These are phyloP conservation scores for Penicillium sp. DNA, from an alignment of 2,329 filamentous ascomycete genomes.

Conservation along the genomic window DNA sequence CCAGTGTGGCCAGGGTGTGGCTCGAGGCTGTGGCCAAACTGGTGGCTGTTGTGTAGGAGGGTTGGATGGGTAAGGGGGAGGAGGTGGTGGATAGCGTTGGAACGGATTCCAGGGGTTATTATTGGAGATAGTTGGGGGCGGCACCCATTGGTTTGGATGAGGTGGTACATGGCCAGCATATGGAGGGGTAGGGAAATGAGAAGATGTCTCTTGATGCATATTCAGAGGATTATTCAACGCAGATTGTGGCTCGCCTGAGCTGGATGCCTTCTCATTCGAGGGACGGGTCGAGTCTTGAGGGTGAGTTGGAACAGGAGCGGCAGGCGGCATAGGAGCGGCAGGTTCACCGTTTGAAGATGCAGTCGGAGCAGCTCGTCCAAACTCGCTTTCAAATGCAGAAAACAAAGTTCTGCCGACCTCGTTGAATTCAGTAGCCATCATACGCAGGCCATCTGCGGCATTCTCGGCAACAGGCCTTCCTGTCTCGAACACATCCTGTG, in stretches of 20 bases:
- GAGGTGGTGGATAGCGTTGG: not conserved
- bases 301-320: not conserved
- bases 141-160: not conserved
- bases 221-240: not conserved
- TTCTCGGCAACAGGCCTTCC: constrained; percentile 40
- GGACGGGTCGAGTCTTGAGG: not conserved
- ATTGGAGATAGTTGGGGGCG: not conserved
- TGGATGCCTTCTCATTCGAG: not conserved
- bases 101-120: not conserved
- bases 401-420: constrained; percentile 41
- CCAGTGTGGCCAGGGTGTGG: not conserved
- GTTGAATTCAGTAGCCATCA: constrained; percentile 44
- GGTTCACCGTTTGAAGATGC: not conserved
- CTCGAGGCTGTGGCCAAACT: not conserved
- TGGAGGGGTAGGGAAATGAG: not conserved
- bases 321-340: not conserved
- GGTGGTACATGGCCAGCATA: not conserved
- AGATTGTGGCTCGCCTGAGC: not conserved
- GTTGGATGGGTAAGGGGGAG: constrained; percentile 1
- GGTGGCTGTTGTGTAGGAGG: not conserved
- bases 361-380: constrained; percentile 23
- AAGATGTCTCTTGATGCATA: not conserved
- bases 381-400: constrained; percentile 38
- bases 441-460: constrained; percentile 40
- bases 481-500: constrained; percentile 37